These are phyloP conservation scores for Teunomyces kruisii DNA, from an alignment of 805 yeast species.

Conservation along the genomic window DNA sequence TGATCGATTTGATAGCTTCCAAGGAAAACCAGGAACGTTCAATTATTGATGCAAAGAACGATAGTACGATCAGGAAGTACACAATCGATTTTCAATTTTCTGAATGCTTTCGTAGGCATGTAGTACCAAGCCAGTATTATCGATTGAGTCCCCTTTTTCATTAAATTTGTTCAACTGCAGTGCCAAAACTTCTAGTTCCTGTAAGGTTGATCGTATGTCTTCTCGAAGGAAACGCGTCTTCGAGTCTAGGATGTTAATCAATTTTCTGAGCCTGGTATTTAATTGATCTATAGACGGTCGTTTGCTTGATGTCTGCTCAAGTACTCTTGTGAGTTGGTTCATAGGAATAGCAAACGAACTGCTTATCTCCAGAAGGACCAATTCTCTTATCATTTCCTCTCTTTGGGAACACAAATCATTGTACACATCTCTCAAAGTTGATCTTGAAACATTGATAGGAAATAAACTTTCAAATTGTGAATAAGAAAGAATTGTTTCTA, in stretches of 20 bases:
- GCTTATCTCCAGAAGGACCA: conserved; percentile 12
- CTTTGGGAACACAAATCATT: conserved; percentile 14
- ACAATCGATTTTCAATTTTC: not conserved
- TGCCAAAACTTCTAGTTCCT: not conserved
- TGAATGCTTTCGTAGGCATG: not conserved
- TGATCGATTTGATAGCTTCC: not conserved
- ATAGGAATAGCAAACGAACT: conserved; percentile 25
- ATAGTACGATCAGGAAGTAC: not conserved
- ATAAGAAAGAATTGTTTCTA: conserved; percentile 17
- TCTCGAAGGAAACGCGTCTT: not conserved
- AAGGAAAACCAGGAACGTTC: not conserved
- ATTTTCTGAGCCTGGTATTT: conserved; percentile 18
- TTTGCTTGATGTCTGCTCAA: not conserved
- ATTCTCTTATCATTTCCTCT: not conserved
- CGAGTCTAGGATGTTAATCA: conserved; percentile 16
- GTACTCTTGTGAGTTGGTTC: conserved; percentile 7
- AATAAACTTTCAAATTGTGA: conserved; percentile 19
- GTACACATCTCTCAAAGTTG: conserved; percentile 10
- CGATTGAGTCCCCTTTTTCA: not conserved
- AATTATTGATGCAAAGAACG: not conserved
- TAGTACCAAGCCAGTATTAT: not conserved
- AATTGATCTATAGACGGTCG: conserved; percentile 12
- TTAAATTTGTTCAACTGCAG: not conserved
- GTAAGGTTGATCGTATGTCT: not conserved
- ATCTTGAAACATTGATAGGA: conserved; percentile 10